These are phyloP conservation scores for Lyophyllum semitale DNA, from an alignment of 768 basidiomycete species.

Conservation along the genomic window DNA sequence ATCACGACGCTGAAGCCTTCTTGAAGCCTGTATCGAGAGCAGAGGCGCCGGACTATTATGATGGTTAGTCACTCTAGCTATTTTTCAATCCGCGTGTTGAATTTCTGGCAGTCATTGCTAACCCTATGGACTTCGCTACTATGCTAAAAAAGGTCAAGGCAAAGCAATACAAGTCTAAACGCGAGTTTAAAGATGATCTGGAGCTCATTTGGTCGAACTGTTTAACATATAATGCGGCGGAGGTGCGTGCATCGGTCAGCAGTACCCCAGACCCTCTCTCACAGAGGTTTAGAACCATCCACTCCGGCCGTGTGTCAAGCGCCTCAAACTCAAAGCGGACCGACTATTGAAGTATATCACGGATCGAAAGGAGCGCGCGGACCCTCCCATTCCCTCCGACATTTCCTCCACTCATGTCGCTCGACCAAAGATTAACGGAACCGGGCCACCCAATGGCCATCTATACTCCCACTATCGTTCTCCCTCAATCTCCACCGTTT, in stretches of 20 bases:
- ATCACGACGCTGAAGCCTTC: constrained; percentile 92
- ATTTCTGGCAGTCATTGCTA: constrained; percentile 71
- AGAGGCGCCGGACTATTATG: constrained; percentile 93
- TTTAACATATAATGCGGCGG: constrained; percentile 86
- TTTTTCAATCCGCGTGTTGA: constrained; percentile 6
- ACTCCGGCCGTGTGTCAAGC: constrained; percentile 76
- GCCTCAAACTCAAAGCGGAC: constrained; percentile 83
- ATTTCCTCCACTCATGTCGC: constrained; percentile 35
- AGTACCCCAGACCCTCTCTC: constrained; percentile 1
- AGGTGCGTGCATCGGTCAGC: constrained; percentile 55
- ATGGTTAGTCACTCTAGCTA: constrained; percentile 53
- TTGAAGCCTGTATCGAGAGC: constrained; percentile 88
- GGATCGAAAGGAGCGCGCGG: constrained; percentile 80
- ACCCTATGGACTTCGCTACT: constrained; percentile 94
- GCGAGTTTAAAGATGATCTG: constrained; percentile 91
- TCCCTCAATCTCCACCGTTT: constrained; percentile 33
- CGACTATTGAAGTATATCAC: constrained; percentile 86
- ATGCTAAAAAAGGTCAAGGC: constrained; percentile 93
- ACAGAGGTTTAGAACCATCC: constrained; percentile 71
- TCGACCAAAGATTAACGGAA: constrained; percentile 42
- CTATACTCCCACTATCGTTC: constrained; percentile 38
- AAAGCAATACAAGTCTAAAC: constrained; percentile 90
- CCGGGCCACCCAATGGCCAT: constrained; percentile 42
- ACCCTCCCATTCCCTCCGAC: constrained; percentile 63
- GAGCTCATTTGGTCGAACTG: constrained; percentile 98